Evolutionary conservation across 192 early-diverging fungal species (phyloP), one percentile per base, ranked within the genome.

Genomic region (Coemansia sp.): DNA sequence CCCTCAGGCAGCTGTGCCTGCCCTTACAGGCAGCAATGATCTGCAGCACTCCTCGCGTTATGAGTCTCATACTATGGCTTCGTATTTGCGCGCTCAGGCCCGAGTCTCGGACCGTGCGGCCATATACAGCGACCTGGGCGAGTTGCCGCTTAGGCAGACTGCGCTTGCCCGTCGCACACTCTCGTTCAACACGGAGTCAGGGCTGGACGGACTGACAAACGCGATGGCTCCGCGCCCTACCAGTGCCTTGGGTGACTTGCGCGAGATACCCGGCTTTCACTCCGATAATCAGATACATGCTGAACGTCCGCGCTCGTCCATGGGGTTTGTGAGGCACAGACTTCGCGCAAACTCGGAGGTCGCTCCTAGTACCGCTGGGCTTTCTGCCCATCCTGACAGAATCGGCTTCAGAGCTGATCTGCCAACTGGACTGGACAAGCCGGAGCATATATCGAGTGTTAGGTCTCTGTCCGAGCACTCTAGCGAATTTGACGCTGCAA

Each of bases 291-390:
- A 50, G 36, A 24, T 19, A 7, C 14, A 31, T 17, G 57, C 17
- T n/a, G 67, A 69, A 10, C 68, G 68, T 31, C 61, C 68, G 40
- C 68, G 54, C 61, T 70, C 68, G 62, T 62, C 68, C 34, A 70
- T 70, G 68, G 68, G 51, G 16, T 60, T 70, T 56, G 62, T 54
- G 39, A 48, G 51, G 24, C 16, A 39, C 4, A 37, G 59, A n/a
- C 34, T 21, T 19, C 59, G 59, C 17, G 35, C 59, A 5, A 60
- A 60, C 59, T 60, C 59, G 5, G 59, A 39, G 59, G 34, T 21
- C 36, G 39, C n/a, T 27, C 34, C 59, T 9, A 39, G n/a, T 10
- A 24, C n/a, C 6, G 7, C 34, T 35, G 34, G 34, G 6, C 16
- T n/a, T n/a, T 29, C 45, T 48, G 45, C 7, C 33, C 54, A 21